phyloP scores from a whole-genome alignment of 805 yeast genomes.

The Blastobotrys muscicola region DNA sequence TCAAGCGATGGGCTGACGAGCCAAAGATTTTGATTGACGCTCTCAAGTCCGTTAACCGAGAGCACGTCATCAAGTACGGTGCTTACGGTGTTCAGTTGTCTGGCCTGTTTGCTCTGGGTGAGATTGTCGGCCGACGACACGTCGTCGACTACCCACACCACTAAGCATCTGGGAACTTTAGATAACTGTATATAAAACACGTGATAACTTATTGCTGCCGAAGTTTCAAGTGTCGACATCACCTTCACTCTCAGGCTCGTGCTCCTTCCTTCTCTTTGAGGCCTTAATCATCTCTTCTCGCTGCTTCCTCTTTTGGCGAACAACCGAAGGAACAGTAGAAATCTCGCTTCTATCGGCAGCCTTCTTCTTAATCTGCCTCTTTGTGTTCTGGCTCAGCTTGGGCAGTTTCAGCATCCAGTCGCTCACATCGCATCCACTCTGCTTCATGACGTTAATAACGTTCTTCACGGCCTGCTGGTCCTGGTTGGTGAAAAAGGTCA shows the following conservation, averaged over 20 bases:
- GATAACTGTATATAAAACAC: background rate
- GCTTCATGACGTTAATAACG: conserved; percentile 89
- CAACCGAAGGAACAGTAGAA: conserved; percentile 60
- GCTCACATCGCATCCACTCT: conserved; percentile 61
- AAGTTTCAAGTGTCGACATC: background rate
- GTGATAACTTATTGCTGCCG: too few relatives aligned
- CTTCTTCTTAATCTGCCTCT: conserved; percentile 48
- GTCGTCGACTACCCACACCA: conserved; percentile 69
- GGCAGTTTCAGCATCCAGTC: conserved; percentile 74
- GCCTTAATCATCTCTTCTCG: conserved; percentile 53
- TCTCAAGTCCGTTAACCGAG: conserved; percentile 42
- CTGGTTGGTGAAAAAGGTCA: conserved; percentile 88
- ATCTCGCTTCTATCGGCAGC: conserved; percentile 59
- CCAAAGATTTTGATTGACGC: conserved; percentile 50
- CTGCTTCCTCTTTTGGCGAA: conserved; percentile 54
- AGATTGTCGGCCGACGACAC: conserved; percentile 91
- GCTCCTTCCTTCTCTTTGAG: conserved; percentile 13
- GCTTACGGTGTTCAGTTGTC: conserved; percentile 74
- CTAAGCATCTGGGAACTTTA: background rate
- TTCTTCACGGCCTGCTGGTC: conserved; percentile 70
- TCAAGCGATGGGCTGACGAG: conserved; percentile 34
- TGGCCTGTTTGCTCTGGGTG: conserved; percentile 92
- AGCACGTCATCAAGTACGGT: conserved; percentile 53
- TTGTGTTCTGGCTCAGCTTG: conserved; percentile 54
- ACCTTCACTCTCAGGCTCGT: background rate